Conservation (phyloP, 2,329 filamentous ascomycete genomes). For the Diaporthe eres region DNA sequence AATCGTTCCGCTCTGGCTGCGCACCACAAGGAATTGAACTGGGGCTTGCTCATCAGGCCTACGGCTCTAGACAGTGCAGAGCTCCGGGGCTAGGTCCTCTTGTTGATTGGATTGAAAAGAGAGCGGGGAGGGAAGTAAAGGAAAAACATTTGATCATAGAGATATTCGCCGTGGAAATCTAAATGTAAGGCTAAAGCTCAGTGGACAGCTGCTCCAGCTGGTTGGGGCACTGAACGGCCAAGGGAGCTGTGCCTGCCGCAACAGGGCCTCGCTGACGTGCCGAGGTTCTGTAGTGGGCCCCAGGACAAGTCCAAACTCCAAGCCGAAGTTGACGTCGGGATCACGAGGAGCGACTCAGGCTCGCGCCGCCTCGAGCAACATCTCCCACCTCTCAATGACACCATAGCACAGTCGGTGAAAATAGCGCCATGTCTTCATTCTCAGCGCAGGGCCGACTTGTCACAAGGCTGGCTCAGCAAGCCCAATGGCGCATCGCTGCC, state of each 20-base stretch:
- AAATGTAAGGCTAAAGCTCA: too few relatives aligned
- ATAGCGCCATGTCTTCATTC: conserved; percentile 24
- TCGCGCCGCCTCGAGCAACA: background rate
- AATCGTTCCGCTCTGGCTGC: too few relatives aligned
- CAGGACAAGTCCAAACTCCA: background rate
- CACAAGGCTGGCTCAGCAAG: conserved; percentile 21
- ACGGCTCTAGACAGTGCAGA: background rate
- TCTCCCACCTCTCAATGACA: background rate
- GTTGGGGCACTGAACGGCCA: background rate
- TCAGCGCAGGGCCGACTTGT: background rate
- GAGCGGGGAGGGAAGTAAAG: too few relatives aligned
- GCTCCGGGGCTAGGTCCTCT: background rate
- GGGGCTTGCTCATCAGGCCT: background rate
- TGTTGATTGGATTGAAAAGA: background rate
- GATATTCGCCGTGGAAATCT: background rate
- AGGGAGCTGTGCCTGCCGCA: background rate
- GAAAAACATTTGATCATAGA: background rate
- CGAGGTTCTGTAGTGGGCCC: conserved; percentile 8
- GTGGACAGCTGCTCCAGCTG: background rate
- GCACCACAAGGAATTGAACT: background rate
- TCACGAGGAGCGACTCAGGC: background rate
- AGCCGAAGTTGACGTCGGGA: background rate
- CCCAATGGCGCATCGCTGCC: conserved; percentile 24
- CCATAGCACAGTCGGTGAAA: background rate
- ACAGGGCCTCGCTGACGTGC: background rate